Evolutionary conservation across 352 stramenopile genomes (phyloP), one percentile per base, ranked within the genome.

Genomic region (Phytophthora litchii): DNA sequence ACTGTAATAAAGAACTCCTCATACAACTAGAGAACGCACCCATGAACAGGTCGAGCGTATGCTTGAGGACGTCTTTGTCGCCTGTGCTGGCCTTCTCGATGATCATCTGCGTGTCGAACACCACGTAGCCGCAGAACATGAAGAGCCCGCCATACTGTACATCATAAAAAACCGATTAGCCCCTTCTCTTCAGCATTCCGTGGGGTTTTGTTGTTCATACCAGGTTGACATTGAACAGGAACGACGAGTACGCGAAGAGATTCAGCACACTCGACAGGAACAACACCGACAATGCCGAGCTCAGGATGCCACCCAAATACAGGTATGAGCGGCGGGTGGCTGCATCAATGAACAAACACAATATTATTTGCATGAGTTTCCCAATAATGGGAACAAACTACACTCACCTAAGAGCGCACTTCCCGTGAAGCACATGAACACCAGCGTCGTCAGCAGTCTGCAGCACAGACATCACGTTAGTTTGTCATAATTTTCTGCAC

Each of bases 81-180:
- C 87, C 89, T 48, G 80, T 60, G 31, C 64, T 79, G 20, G 84
- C 88, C 67, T 93, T 92, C 71, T 95, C 87, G 55, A 97, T 91
- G 66, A 97, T 95, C 63, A 97, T 87, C 60, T 97, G 89, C 54
- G 88, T 96, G 78, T 97, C 89, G 40, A 94, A 94, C 36, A 96
- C 64, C 41, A 97, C 86, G 68, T 95, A 97, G 40, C 80, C 86
- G 66, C 83, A 94, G 54, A 97, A 97, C 42, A 95, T 54, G 48
- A 89, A 78, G 23, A 97, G 83, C n/a, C 89, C 86, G 20, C 60
- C 72, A 69, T 95, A 96, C 73, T 91, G 19, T 0, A 59, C 5
- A 23, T 35, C 5, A 23, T 35, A 42, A 14, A 64, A 20, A 11
- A 54, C 23, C 11, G 37, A 11, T 40, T 23, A 48, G 27, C 19